These are phyloP conservation scores for Pseudofabraea citricarpa DNA, from an alignment of 2,329 filamentous ascomycete genomes.

Conservation along the genomic window DNA sequence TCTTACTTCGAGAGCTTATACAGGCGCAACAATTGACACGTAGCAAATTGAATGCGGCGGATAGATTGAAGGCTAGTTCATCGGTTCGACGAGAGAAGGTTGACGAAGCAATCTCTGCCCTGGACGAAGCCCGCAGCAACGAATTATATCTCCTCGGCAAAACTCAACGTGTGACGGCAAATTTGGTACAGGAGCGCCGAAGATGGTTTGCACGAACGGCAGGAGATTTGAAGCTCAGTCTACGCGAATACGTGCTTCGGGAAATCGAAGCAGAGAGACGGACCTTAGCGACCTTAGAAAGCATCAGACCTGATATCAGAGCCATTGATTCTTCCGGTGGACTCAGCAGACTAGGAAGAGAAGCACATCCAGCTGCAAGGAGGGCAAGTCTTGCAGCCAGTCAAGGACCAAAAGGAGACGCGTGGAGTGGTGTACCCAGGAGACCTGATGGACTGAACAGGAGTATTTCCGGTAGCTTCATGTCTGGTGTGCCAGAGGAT, in stretches of 20 bases:
- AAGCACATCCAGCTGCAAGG: constrained; percentile 71
- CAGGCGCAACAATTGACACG: constrained; percentile 85
- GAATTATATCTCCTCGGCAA: constrained; percentile 81
- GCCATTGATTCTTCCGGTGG: constrained; percentile 89
- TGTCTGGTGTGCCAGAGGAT: constrained; percentile 59
- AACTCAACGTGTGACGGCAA: constrained; percentile 82
- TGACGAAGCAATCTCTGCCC: constrained; percentile 87
- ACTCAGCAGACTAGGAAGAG: constrained; percentile 81
- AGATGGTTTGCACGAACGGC: constrained; percentile 87
- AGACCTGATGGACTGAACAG: constrained; percentile 68
- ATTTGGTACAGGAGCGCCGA: constrained; percentile 81
- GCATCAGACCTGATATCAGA: constrained; percentile 85
- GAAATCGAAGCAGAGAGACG: constrained; percentile 95
- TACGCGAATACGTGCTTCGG: constrained; percentile 88
- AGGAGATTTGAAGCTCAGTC: constrained; percentile 73
- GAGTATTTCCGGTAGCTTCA: constrained; percentile 70
- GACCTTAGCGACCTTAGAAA: constrained; percentile 88
- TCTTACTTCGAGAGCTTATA: constrained; percentile 85
- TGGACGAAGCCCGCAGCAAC: constrained; percentile 80
- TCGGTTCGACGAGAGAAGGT: constrained; percentile 93
- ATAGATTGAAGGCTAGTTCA: constrained; percentile 80
- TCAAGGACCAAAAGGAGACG: constrained; percentile 95
- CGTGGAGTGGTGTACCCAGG: constrained; percentile 92
- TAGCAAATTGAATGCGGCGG: constrained; percentile 78
- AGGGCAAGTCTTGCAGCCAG: constrained; percentile 76